Base-by-base conservation (phyloP, 495 filamentous ascomycete species). In the Tirmania nivea region DNA sequence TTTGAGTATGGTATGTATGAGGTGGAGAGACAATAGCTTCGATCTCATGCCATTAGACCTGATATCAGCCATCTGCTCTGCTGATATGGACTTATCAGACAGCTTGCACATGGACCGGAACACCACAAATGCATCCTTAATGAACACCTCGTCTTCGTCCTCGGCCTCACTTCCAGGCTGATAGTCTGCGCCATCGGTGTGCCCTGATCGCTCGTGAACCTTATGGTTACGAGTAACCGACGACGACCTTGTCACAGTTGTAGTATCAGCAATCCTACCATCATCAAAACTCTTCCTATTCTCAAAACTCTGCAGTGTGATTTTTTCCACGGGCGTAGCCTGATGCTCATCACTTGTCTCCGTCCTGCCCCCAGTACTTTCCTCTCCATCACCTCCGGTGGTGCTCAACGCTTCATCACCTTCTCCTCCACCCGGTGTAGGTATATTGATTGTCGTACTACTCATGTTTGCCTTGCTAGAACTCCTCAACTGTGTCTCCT, bases 81-180 rank as follows among this genome's bases (percentile, higher is more conserved):
- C 78, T 10, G 80, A 75, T 20, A 99, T 69, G 42, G 84, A 69
- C 62, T 95, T 99, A 54, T 87, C 94, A 56, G 88, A 94, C 47
- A 99, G 73, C 64, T 94, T 94, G 73, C 92, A 99, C 68, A 99
- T 88, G 9, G 92, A 90, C 20, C 92, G 76, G 71, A 99, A 94
- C 34, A 99, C 87, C 12, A 99, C 71, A 65, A 94, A 99, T 12
- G 92, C 86, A 67, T 99, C 92, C 60, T 89, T 84, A 54, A 94
- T 82, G 62, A 88, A 96, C 7, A 95, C 83, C 60, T 99, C 92
- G 62, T 96, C 92, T 57, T 94, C 87, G 55, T 90, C 86, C 47
- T 95, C 92, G 55, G 94, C 86, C 9, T 78, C 72, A 1, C 73
- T 69, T 5, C 72, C 69, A 19, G 74, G 72, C 2, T 56, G 68